Evolutionary conservation across 2,329 filamentous ascomycete genomes (phyloP), one percentile per base, ranked within the genome.

Genomic region (Verticillium isaacii): DNA sequence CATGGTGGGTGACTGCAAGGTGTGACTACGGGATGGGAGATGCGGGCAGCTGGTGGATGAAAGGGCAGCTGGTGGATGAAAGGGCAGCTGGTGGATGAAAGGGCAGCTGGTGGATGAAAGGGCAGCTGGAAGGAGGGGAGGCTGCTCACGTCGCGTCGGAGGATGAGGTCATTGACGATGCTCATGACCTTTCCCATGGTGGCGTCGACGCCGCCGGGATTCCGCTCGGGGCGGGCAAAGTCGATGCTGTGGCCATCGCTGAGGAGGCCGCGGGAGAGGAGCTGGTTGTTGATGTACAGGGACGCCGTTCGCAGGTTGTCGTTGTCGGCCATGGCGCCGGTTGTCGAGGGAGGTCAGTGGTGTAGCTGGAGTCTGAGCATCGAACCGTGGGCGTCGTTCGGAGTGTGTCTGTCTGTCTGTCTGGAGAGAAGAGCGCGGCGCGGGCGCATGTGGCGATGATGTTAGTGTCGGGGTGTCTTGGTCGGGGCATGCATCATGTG

Each of bases 141-240:
- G 52, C 9, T 61, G 80, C 87, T 69, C 80, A 96, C 92, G 74
- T 99, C 95, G 80, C 93, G 87, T 67, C 93, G 86, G 63, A 97
- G 75, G 63, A 99, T 92, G 68, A 99, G 77, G 72, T 99, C 95
- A 75, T 99, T 97, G 57, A 99, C 87, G 29, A 99, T 84, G 72
- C 94, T 91, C 78, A 99, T 97, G 68, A 98, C 89, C 67, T 88
- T 86, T 23, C 90, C 89, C 88, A 95, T 94, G 19, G 90, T 91
- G 58, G 84, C 85, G 52, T 81, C 83, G 41, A 85, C 81, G 19
- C 85, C 85, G 19, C 83, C 82, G 65, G 88, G 85, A 63, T 82
- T 83, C 65, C 85, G 81, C 60, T 85, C 85, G 9, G 91, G 89
- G 65, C 86, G 80, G 63, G 90, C 88, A 74, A 99, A 99, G 74